These are phyloP conservation scores for Yarrowia alimentaria DNA, from an alignment of 805 yeast species.

Conservation along the genomic window DNA sequence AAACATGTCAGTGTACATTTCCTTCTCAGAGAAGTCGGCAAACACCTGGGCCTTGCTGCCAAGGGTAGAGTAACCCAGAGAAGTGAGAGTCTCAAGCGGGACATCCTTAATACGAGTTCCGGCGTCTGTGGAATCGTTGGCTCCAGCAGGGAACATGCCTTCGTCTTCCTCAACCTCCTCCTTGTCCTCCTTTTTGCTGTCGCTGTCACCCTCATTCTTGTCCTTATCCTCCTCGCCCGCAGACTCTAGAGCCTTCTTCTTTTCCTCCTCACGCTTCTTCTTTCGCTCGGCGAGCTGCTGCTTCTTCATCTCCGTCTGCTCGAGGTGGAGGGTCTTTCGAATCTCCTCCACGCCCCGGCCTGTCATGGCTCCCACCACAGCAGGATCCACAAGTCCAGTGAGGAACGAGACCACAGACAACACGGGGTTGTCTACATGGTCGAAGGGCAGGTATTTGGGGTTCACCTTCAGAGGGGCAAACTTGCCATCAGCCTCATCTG, in stretches of 20 bases:
- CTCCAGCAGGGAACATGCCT: conserved; percentile 1
- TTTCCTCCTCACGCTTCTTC: conserved; percentile 20
- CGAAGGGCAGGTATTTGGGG: conserved; percentile 65
- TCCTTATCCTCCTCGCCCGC: conserved; percentile 25
- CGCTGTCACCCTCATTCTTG: conserved; percentile 1
- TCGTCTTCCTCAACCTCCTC: conserved; percentile 18
- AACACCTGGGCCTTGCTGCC: conserved; percentile 29
- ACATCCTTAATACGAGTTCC: conserved; percentile 23
- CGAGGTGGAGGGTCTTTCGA: conserved; percentile 47
- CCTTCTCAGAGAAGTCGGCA: conserved; percentile 64
- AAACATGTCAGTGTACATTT: conserved; percentile 55
- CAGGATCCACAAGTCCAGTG: conserved; percentile 80
- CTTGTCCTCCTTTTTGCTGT: conserved; percentile 20
- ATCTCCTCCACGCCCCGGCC: conserved; percentile 48
- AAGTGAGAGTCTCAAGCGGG: conserved; percentile 21
- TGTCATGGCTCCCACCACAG: conserved; percentile 81
- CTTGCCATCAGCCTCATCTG: conserved; percentile 41
- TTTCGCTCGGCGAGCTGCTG: conserved; percentile 16
- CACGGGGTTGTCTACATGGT: conserved; percentile 88
- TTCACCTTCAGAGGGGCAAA: conserved; percentile 79
- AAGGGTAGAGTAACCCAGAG: conserved; percentile 21
- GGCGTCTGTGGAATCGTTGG: conserved; percentile 14
- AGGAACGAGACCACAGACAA: conserved; percentile 88
- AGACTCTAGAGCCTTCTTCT: conserved; percentile 36
- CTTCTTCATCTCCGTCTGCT: conserved; percentile 9